Percentiles rank a stretch among this genome's conserved stretches.
Evolutionary conservation across 352 stramenopile species (phyloP).

Genomic region (Nothophytophthora sp.): DNA sequence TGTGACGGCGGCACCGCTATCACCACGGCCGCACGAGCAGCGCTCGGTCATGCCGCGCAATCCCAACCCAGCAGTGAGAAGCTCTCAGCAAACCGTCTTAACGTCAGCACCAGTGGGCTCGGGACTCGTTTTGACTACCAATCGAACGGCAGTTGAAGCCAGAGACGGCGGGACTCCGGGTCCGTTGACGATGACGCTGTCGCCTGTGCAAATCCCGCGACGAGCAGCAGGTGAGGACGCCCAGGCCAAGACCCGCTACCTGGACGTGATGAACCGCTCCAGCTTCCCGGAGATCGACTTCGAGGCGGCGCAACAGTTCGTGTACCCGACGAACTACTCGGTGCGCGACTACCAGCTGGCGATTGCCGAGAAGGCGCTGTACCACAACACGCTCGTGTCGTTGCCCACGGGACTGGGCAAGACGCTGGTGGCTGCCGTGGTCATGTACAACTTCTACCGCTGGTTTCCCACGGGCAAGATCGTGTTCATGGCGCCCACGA

Average conservation of each 20-base stretch:
- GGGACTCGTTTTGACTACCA: slow-evolving; percentile 13
- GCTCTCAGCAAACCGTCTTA: slow-evolving; percentile 9
- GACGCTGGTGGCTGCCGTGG: slow-evolving; percentile 98
- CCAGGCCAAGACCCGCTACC: slow-evolving; percentile 58
- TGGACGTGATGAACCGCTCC: slow-evolving; percentile 37
- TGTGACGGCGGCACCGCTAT: background rate
- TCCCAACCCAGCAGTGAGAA: slow-evolving; percentile 1
- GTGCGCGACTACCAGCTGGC: slow-evolving; percentile 95
- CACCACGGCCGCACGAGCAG: slow-evolving; percentile 5
- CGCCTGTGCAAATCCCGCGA: slow-evolving; percentile 15
- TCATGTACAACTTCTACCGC: slow-evolving; percentile 99
- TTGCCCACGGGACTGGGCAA: slow-evolving; percentile 99
- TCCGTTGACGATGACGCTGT: background rate
- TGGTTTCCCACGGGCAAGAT: slow-evolving; percentile 97
- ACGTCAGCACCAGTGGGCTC: background rate
- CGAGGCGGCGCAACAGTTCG: slow-evolving; percentile 64
- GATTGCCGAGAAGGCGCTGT: slow-evolving; percentile 93
- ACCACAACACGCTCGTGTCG: slow-evolving; percentile 98
- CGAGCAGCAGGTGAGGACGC: slow-evolving; percentile 51
- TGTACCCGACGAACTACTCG: slow-evolving; percentile 92
- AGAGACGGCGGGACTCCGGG: background rate
- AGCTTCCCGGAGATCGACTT: slow-evolving; percentile 59
- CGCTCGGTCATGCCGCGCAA: background rate
- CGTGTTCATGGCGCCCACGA: slow-evolving; percentile 98
- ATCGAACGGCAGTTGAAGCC: slow-evolving; percentile 6